phyloP scores from a whole-genome alignment of 2,329 filamentous ascomycete genomes.

The Alternaria brassicicola region DNA sequence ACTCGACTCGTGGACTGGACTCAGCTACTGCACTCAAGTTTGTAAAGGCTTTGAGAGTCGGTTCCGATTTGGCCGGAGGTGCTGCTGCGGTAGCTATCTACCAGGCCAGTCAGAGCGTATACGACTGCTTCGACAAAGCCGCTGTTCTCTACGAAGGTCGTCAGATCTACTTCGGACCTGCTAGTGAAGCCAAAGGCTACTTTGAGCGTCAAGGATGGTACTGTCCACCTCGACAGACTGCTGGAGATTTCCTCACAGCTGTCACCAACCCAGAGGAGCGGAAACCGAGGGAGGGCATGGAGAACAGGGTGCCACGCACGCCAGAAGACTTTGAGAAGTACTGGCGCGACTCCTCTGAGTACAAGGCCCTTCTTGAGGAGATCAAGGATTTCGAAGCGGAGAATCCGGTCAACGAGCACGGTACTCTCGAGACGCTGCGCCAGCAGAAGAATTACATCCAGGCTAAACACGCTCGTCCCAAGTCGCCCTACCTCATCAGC shows the following conservation, averaged over 20 bases:
- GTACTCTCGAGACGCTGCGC: slow-evolving; percentile 39
- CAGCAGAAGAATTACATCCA: slow-evolving; percentile 59
- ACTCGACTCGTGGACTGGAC: slow-evolving; percentile 50
- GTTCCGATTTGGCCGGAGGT: slow-evolving; percentile 57
- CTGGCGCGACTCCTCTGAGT: slow-evolving; percentile 61
- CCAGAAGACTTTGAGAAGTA: slow-evolving; percentile 56
- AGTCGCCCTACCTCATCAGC: slow-evolving; percentile 65
- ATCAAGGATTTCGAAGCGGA: slow-evolving; percentile 59
- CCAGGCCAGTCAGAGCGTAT: slow-evolving; percentile 57
- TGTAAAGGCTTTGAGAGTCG: slow-evolving; percentile 58
- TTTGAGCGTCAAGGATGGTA: slow-evolving; percentile 73
- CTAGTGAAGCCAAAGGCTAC: slow-evolving; percentile 64
- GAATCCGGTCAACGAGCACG: slow-evolving; percentile 52
- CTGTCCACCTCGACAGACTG: slow-evolving; percentile 71
- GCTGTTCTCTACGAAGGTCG: slow-evolving; percentile 77
- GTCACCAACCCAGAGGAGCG: slow-evolving; percentile 63
- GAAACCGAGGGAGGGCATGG: slow-evolving; percentile 49
- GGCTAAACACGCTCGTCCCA: slow-evolving; percentile 59
- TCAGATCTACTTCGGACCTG: slow-evolving; percentile 76
- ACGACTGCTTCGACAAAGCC: slow-evolving; percentile 73
- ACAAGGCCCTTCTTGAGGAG: slow-evolving; percentile 51
- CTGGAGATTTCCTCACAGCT: slow-evolving; percentile 76
- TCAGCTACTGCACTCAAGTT: slow-evolving; percentile 64
- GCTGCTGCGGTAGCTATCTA: slow-evolving; percentile 66
- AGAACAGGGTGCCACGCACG: slow-evolving; percentile 55